Evolutionary conservation across 176 grass and related monocot species (phyloP).

Genomic region (Phoenix dactylifera): DNA sequence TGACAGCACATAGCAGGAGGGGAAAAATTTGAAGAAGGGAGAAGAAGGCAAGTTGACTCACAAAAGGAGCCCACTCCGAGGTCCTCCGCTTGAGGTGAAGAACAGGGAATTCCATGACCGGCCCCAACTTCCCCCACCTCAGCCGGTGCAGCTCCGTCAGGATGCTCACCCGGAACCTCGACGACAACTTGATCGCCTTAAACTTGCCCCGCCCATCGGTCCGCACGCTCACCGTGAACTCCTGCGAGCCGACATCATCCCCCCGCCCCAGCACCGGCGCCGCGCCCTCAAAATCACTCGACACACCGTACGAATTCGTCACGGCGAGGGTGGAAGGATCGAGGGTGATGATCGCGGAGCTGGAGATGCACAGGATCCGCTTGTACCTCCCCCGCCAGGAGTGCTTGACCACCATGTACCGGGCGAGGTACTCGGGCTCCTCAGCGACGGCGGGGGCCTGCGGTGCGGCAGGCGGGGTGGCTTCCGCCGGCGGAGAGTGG

Average conservation of each 20-base stretch:
- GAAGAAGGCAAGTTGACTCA: conserved; percentile 21
- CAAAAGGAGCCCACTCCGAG: conserved; percentile 77
- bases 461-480: conserved; percentile 10
- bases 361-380: conserved; percentile 78
- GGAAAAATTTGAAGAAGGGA: neutral
- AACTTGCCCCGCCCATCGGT: conserved; percentile 71
- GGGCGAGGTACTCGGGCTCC: conserved; percentile 88
- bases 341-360: conserved; percentile 66
- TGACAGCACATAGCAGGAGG: neutral
- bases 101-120: conserved; percentile 62
- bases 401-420: conserved; percentile 84
- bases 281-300: conserved; percentile 58
- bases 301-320: conserved; percentile 78
- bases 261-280: conserved; percentile 36
- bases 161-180: conserved; percentile 67
- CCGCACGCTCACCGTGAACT: conserved; percentile 71
- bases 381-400: conserved; percentile 91
- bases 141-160: conserved; percentile 85
- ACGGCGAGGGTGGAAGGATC: conserved; percentile 65
- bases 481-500: conserved; percentile 12
- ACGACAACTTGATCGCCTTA: conserved; percentile 76
- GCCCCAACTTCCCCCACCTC: conserved; percentile 35
- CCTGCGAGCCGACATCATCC: conserved; percentile 39
- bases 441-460: conserved; percentile 28
- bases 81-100: conserved; percentile 78